phyloP scores from a whole-genome alignment of 2,329 filamentous ascomycete genomes.

The Gnomoniopsis smithogilvyi region DNA sequence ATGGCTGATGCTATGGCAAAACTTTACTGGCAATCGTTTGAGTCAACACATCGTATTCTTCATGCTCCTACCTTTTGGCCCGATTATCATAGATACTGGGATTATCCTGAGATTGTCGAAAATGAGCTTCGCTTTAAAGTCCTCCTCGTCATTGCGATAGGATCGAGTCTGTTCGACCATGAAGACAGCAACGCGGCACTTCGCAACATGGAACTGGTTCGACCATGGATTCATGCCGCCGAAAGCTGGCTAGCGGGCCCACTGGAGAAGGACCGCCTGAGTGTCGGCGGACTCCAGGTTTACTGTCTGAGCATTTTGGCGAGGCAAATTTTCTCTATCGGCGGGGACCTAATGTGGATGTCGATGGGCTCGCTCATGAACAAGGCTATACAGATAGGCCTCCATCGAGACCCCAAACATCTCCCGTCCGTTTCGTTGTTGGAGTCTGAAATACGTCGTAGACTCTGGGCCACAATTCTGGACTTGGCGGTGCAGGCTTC shows the following conservation, averaged over 20 bases:
- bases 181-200: slow-evolving; percentile 21
- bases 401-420: slow-evolving; percentile 53
- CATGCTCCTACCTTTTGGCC: slow-evolving; percentile 54
- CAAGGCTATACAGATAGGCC: slow-evolving; percentile 31
- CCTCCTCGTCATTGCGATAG: background rate
- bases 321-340: slow-evolving; percentile 27
- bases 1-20: slow-evolving; percentile 49
- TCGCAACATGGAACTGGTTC: background rate
- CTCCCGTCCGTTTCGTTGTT: slow-evolving; percentile 46
- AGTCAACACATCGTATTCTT: slow-evolving; percentile 54
- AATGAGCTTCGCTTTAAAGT: background rate
- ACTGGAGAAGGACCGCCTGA: slow-evolving; percentile 23
- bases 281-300: slow-evolving; percentile 35
- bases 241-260: slow-evolving; percentile 39
- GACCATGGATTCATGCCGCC: slow-evolving; percentile 36
- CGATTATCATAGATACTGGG: slow-evolving; percentile 50
- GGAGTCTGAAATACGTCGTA: slow-evolving; percentile 49
- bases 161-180: slow-evolving; percentile 10
- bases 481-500: slow-evolving; percentile 50
- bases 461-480: slow-evolving; percentile 54
- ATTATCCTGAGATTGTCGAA: background rate
- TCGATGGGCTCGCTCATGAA: background rate
- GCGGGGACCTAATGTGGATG: background rate
- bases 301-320: slow-evolving; percentile 36
- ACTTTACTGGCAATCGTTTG: slow-evolving; percentile 52